Base-by-base conservation (phyloP, 2,329 filamentous ascomycete genomes). In the Colletotrichum tofieldiae region DNA sequence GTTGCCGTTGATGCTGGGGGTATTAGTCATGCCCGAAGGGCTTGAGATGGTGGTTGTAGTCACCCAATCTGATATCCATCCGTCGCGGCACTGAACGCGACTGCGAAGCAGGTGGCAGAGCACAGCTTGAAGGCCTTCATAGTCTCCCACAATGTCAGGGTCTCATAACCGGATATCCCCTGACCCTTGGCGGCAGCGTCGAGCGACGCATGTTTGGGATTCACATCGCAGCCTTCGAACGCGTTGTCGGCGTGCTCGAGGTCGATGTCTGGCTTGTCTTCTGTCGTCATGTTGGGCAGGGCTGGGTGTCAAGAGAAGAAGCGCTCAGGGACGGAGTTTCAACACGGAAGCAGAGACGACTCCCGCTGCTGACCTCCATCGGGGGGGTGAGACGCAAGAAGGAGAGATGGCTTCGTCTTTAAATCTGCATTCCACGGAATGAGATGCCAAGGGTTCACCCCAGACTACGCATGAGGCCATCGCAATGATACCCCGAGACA, bases 1-100 rank as follows among this genome's bases (percentile, higher is more conserved):
- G 54, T 80, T 79, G 11, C 78, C 79, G 56, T 82, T 83, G 14
- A 83, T 77, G 26, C 77, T 82, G 61, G n/a, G 29, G 32, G 8
- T 35, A 26, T 54, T 12, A 43, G 49, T 49, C n/a, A 11, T 49
- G 45, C n/a, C 41, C 35, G 11, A 43, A 43, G 14, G 41, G 16
- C 29, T 14, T 18, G 11, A 16, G 41, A 18, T 18, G 11, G 47
- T 7, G 20, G 11, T 9, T 23, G 47, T 23, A 51, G 75, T 60
- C 43, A 78, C 77, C 75, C 78, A 35, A 79, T 77, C 70, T 79
- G 78, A 49, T 78, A 79, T 2, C 78, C 77, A 54, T 79, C 77
- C 5, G 78, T 78, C 3, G 74, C 75, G 23, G 76, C 78, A 35
- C 77, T 77, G 32, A 78, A 78, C 1, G 79, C 76, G 20, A 73